Conservation (phyloP, 1,284 basidiomycete species). For the Puccinia triticina region DNA sequence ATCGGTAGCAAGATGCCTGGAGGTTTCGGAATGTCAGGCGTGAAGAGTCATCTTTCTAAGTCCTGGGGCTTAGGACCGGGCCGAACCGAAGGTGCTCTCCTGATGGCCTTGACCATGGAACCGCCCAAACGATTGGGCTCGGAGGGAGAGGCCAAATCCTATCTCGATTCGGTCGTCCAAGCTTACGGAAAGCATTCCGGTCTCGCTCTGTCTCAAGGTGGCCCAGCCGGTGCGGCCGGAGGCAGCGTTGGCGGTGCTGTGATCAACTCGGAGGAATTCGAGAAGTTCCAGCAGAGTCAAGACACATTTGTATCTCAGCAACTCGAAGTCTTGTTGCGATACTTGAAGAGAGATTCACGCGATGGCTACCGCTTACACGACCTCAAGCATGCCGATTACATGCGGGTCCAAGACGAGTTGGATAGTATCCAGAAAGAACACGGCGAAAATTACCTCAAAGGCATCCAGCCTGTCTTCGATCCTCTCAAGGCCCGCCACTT, state of each 20-base stretch:
- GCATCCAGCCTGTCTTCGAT: conserved; percentile 91
- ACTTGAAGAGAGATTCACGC: conserved; percentile 88
- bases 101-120: conserved; percentile 87
- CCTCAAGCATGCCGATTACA: conserved; percentile 74
- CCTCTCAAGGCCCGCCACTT: conserved; percentile 94
- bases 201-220: conserved; percentile 75
- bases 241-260: conserved; percentile 60
- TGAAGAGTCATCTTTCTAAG: conserved; percentile 85
- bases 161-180: conserved; percentile 83
- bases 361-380: conserved; percentile 87
- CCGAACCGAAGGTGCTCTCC: conserved; percentile 85
- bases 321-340: conserved; percentile 92
- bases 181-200: conserved; percentile 84
- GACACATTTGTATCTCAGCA: conserved; percentile 89
- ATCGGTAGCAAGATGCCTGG: conserved; percentile 97
- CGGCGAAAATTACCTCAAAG: conserved; percentile 88
- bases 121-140: conserved; percentile 89
- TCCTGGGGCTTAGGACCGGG: conserved; percentile 88
- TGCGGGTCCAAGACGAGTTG: conserved; percentile 78
- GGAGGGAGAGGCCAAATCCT: conserved; percentile 88
- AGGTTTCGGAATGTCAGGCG: conserved; percentile 93
- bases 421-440: conserved; percentile 87
- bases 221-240: conserved; percentile 67
- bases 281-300: conserved; percentile 92
- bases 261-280: conserved; percentile 97